These are phyloP conservation scores for Sporothrix pseudoabietina DNA, from an alignment of 2,329 filamentous ascomycete species.

Conservation along the genomic window DNA sequence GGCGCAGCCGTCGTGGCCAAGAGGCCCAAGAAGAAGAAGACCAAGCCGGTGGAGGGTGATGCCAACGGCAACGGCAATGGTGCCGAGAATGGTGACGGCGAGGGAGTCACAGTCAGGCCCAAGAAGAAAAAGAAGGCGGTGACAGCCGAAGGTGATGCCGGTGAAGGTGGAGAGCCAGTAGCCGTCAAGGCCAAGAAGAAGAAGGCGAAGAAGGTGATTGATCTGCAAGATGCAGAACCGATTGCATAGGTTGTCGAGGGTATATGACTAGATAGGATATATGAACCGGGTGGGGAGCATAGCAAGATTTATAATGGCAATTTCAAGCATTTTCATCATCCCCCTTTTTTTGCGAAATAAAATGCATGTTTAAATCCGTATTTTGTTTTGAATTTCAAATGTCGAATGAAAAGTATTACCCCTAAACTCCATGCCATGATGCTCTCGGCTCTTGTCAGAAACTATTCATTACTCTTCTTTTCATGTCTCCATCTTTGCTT, in stretches of 20 bases:
- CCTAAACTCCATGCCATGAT: constrained; percentile 9
- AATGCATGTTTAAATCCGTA: background rate
- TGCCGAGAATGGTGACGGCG: constrained; percentile 43
- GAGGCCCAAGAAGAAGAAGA: constrained; percentile 68
- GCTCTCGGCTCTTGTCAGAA: background rate
- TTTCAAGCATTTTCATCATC: background rate
- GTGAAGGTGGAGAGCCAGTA: constrained; percentile 21
- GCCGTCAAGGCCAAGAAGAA: constrained; percentile 41
- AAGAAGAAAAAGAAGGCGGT: constrained; percentile 43
- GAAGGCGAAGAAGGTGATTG: constrained; percentile 36
- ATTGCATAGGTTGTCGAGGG: background rate
- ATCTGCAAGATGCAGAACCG: constrained; percentile 29
- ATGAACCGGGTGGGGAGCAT: background rate
- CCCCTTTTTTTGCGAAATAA: background rate
- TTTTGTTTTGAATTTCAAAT: background rate
- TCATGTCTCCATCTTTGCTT: background rate
- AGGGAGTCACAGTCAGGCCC: constrained; percentile 38
- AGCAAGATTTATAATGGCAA: background rate
- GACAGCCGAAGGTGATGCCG: constrained; percentile 27
- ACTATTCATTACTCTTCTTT: background rate
- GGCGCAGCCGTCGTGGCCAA: constrained; percentile 68
- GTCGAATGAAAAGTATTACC: background rate
- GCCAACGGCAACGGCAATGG: constrained; percentile 62
- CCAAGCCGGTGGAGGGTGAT: constrained; percentile 69
- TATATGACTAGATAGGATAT: constrained; percentile 9